These are phyloP conservation scores for Aspergillus olivimuriae DNA, from an alignment of 495 filamentous ascomycete species.

Conservation along the genomic window DNA sequence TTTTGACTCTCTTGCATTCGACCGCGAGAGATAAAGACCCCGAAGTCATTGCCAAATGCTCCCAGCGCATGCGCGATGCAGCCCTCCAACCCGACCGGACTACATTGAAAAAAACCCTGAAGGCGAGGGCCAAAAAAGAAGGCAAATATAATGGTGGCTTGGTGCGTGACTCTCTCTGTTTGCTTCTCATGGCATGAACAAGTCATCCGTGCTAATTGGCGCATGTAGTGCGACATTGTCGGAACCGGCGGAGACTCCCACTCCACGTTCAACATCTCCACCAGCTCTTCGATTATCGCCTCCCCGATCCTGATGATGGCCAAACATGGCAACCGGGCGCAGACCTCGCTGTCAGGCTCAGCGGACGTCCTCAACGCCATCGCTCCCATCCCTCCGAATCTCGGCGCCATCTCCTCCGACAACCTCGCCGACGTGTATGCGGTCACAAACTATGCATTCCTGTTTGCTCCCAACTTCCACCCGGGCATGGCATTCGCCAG, in stretches of 20 bases:
- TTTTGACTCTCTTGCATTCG: conserved; percentile 85
- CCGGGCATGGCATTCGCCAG: conserved; percentile 85
- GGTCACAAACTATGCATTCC: conserved; percentile 82
- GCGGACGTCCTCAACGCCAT: conserved; percentile 81
- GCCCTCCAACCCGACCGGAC: conserved; percentile 59
- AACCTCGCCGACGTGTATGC: conserved; percentile 66
- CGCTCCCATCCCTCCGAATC: conserved; percentile 60
- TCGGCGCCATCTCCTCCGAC: conserved; percentile 62
- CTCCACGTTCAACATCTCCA: conserved; percentile 96
- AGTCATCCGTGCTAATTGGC: neutral
- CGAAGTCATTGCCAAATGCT: conserved; percentile 74
- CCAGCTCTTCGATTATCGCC: conserved; percentile 86
- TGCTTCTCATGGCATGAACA: too few species aligned
- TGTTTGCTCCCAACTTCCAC: conserved; percentile 96
- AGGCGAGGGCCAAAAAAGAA: conserved; percentile 49
- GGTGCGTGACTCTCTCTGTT: conserved; percentile 37
- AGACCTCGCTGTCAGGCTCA: conserved; percentile 90
- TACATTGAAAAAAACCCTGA: conserved; percentile 52
- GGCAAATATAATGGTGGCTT: conserved; percentile 66
- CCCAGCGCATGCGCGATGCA: conserved; percentile 60
- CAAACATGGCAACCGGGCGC: conserved; percentile 96
- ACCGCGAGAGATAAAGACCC: conserved; percentile 71
- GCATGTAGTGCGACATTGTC: conserved; percentile 80
- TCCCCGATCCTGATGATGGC: conserved; percentile 74
- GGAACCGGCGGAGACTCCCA: conserved; percentile 95